Evolutionary conservation across 2,329 filamentous ascomycete genomes (phyloP), one percentile per base, ranked within the genome.

Genomic region (Fusarium guadeloupense): DNA sequence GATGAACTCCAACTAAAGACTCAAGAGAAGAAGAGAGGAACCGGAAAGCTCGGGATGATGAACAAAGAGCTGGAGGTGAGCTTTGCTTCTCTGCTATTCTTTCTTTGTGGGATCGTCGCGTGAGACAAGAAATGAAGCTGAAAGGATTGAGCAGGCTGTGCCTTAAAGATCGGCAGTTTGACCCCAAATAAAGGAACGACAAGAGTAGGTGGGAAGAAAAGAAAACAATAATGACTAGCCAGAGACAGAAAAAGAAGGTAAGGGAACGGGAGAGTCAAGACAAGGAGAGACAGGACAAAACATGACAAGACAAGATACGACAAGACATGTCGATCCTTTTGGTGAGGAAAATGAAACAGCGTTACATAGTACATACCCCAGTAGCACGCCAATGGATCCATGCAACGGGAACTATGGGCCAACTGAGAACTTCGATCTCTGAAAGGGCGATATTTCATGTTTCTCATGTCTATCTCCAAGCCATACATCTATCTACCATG

Each of bases 301-400:
- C 25, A 17, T 16, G 51, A 38, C 43, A 58, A 13, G 42, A 25
- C 44, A 30, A 52, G 19, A 51, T 35, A 40, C 26, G 14, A 23
- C 35, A 34, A 28, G 14, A 52, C 37, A 38, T 57, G 60, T 57
- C 50, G 60, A 64, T 64, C 60, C 39, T 25, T 53, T 25, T 21
- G 21, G 28, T 41, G 26, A 46, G 30, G 46, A 50, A 60, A 64
- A 48, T 64, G 55, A 64, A 49, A 55, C 37, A 45, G 48, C 40
- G 42, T 41, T 25, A 35, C 54, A 63, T n/a, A 50, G n/a, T 25
- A 35, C 46, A 64, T n/a, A 49, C 55, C 50, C 50, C 33, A 42
- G 33, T 25, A 41, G 45, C 31, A 37, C 44, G 54, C 52, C 54
- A 45, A 50, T 42, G 1, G 19, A 52, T 26, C 17, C 40, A 50